These are phyloP conservation scores for Moesziomyces parantarcticus DNA, from an alignment of 1,284 basidiomycete species.

Conservation along the genomic window DNA sequence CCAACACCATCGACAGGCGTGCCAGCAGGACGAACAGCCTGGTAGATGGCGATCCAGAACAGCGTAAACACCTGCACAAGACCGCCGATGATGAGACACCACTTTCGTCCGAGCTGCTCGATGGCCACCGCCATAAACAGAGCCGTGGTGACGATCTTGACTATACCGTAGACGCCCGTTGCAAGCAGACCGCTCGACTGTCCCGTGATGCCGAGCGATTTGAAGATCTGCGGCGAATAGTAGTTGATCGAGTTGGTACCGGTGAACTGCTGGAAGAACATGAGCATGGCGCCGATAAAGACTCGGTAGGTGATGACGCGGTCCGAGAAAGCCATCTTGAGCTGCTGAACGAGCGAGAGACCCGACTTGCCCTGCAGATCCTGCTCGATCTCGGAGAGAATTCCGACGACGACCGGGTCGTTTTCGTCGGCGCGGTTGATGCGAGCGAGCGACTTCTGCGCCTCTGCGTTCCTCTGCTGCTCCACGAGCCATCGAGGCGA, in stretches of 20 bases:
- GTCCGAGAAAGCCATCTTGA: conserved; percentile 69
- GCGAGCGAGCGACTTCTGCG: conserved; percentile 24
- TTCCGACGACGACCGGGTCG: conserved; percentile 32
- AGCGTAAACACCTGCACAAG: conserved; percentile 42
- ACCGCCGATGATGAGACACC: conserved; percentile 47
- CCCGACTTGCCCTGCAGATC: conserved; percentile 58
- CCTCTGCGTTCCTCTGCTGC: conserved; percentile 36
- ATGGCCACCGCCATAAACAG: conserved; percentile 44
- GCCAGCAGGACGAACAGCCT: conserved; percentile 36
- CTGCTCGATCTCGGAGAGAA: conserved; percentile 41
- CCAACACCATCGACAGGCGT: conserved; percentile 32
- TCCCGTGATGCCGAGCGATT: conserved; percentile 58
- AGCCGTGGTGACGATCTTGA: conserved; percentile 44
- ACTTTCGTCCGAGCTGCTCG: conserved; percentile 50
- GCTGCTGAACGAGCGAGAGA: conserved; percentile 62
- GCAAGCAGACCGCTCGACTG: conserved; percentile 45
- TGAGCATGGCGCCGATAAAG: conserved; percentile 53
- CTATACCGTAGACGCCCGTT: conserved; percentile 48
- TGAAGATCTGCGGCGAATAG: conserved; percentile 56
- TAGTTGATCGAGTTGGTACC: conserved; percentile 52
- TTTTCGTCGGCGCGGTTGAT: conserved; percentile 16
- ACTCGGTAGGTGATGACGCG: conserved; percentile 66
- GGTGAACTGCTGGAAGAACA: conserved; percentile 59
- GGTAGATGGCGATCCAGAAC: conserved; percentile 47
- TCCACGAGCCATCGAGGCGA: conserved; percentile 63